phyloP scores from a whole-genome alignment of 768 basidiomycete genomes.

The Calocybe cyanea region DNA sequence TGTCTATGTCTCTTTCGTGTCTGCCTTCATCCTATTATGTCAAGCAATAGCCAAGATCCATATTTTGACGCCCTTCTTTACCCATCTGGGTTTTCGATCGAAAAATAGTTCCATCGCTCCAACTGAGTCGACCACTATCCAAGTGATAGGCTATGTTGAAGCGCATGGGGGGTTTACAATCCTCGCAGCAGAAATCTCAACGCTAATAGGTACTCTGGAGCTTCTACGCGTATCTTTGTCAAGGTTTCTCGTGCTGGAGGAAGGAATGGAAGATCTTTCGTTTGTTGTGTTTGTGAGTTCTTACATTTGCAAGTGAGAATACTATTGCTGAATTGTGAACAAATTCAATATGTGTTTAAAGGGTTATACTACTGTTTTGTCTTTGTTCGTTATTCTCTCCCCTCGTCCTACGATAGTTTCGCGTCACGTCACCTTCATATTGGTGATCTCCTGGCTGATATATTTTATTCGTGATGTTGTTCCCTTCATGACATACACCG shows the following conservation, averaged over 20 bases:
- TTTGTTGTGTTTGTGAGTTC: slow-evolving; percentile 10
- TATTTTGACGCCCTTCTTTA: slow-evolving; percentile 2
- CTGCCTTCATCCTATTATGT: slow-evolving; percentile 6
- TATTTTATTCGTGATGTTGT: slow-evolving; percentile 54
- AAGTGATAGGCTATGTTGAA: slow-evolving; percentile 9
- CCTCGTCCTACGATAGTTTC: slow-evolving; percentile 8
- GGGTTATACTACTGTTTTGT: slow-evolving; percentile 12
- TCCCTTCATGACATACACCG: slow-evolving; percentile 51
- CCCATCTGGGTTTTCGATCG: not conserved
- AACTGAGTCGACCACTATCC: not conserved
- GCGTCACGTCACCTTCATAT: slow-evolving; percentile 5
- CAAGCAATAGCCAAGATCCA: slow-evolving; percentile 4
- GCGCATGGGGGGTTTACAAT: slow-evolving; percentile 14
- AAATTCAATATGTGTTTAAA: no score
- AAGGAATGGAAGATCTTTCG: no score
- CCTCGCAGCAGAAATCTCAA: slow-evolving; percentile 8
- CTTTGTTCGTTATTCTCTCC: slow-evolving; percentile 7
- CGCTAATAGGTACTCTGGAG: slow-evolving; percentile 11
- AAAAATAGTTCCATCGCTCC: not conserved
- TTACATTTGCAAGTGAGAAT: no score
- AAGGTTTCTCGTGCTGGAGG: no score
- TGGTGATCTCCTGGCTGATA: slow-evolving; percentile 22
- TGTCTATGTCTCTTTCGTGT: slow-evolving; percentile 10
- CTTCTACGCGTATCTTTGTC: no score
- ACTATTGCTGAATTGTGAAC: no score